These are phyloP conservation scores for Lathyrus sativus DNA, from an alignment of 306 rosid species.

Conservation along the genomic window DNA sequence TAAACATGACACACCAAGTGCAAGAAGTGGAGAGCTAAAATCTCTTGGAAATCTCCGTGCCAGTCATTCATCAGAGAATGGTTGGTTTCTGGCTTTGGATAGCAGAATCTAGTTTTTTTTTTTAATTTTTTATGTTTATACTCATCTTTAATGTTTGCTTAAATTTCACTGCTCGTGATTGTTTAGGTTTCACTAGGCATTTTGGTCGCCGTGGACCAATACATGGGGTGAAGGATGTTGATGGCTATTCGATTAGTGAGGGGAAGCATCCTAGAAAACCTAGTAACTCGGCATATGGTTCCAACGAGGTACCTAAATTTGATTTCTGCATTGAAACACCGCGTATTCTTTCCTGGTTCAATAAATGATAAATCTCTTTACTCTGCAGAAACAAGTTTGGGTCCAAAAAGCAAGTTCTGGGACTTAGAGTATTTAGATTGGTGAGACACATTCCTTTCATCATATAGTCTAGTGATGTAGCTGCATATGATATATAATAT, in stretches of 20 bases:
- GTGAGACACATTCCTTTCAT: conserved; percentile 50
- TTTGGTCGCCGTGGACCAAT: conserved; percentile 61
- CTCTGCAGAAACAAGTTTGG: conserved; percentile 84
- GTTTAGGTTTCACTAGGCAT: conserved; percentile 61
- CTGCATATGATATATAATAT: conserved; percentile 28
- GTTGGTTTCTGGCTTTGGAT: conserved; percentile 46
- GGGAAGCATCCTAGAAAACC: conserved; percentile 64
- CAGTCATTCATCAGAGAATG: conserved; percentile 58
- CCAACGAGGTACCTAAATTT: conserved; percentile 62
- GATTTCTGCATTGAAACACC: conserved; percentile 15
- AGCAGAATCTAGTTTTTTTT: neutral
- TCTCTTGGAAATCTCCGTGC: conserved; percentile 44
- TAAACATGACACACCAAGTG: conserved; percentile 44
- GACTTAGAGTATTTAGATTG: conserved; percentile 51
- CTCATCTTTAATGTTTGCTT: neutral
- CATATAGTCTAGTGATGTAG: conserved; percentile 10
- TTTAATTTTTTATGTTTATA: neutral
- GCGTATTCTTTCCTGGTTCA: conserved; percentile 17
- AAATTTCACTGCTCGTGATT: conserved; percentile 17
- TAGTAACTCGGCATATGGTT: conserved; percentile 55
- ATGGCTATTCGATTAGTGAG: conserved; percentile 57
- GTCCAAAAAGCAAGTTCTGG: conserved; percentile 82
- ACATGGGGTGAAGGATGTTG: conserved; percentile 56
- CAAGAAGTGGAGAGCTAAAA: conserved; percentile 50
- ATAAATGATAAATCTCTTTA: conserved; percentile 30